phyloP scores from a whole-genome alignment of 371 early-diverging fungal genomes.

The Phascolomyces articulosus region DNA sequence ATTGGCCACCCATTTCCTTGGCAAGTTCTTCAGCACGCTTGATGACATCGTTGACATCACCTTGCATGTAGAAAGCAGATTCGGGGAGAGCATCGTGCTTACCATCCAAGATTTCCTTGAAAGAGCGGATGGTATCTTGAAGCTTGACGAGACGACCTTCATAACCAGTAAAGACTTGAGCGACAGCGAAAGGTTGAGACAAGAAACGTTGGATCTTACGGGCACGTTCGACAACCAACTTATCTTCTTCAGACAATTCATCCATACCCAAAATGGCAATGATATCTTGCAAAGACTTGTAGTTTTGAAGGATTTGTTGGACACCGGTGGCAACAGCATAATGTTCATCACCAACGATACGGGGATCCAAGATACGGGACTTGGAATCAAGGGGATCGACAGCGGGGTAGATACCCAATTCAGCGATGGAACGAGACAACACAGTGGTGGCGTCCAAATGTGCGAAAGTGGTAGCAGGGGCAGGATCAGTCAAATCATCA shows the following conservation, averaged over 20 bases:
- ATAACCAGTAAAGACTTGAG: constrained; percentile 95
- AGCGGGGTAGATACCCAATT: constrained; percentile 99
- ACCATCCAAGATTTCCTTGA: constrained; percentile 93
- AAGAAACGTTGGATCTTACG: constrained; percentile 94
- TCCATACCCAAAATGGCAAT: constrained; percentile 97
- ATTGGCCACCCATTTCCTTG: constrained; percentile 55
- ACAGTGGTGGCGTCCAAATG: constrained; percentile 99
- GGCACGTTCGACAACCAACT: constrained; percentile 93
- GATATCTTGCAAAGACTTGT: constrained; percentile 97
- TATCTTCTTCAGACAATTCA: constrained; percentile 96
- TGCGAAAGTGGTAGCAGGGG: constrained; percentile 98
- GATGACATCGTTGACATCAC: constrained; percentile 94
- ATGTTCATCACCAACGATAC: constrained; percentile 94
- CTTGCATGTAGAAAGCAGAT: constrained; percentile 98
- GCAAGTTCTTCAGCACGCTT: constrained; percentile 93
- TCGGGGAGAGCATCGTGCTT: constrained; percentile 92
- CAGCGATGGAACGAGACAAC: constrained; percentile 96
- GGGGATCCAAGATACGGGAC: constrained; percentile 96
- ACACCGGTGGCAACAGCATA: constrained; percentile 92
- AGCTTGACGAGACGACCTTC: constrained; percentile 91
- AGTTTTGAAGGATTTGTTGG: constrained; percentile 93
- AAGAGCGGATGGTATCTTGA: constrained; percentile 92
- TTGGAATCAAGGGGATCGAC: constrained; percentile 99
- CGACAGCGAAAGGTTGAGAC: constrained; percentile 95
- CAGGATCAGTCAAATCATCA: constrained; percentile 99